Evolutionary conservation across 1,139 yeast genomes (phyloP), one percentile per base, ranked within the genome.

Genomic region (Sugiyamaella pinicola): DNA sequence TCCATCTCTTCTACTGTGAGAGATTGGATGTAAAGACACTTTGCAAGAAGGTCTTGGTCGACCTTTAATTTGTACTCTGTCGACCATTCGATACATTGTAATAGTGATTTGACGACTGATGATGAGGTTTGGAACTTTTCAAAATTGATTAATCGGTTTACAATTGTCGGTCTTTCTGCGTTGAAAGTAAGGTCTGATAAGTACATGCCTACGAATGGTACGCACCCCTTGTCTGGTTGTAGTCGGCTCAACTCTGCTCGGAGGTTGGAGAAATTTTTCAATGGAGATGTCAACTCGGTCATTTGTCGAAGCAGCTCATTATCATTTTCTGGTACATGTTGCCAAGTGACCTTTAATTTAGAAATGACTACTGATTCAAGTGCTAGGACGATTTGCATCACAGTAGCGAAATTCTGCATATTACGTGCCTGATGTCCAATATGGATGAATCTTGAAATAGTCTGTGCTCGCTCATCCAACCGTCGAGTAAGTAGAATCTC

Each of bases 161-260:
- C 51, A 45, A 47, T 58, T 3, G 68, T 55, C 2, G 70, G 66
- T 26, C 90, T 77, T 64, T 88, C 95, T 3, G 90, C 83, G 67
- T 89, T 89, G 66, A 85, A 81, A 0, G 88, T 83, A 63, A 91
- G 76, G 68, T 93, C 98, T 1, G 91, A 84, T 49, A 93, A 69
- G 63, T 88, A 90, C 40, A 93, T 75, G 1, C 96, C 96, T 50
- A 91, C 81, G 67, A 90, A 91, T 22, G 98, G 98, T 48, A 91
- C 83, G 62, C 96, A 85, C 1, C 98, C 98, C 55, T 75, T 77
- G 1, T 87, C 78, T 12, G 90, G 89, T 52, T 80, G 80, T 56
- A 85, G 74, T 41, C 75, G 77, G 59, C 80, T 81, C 58, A 89
- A 76, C 55, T 85, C 80, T 19, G 76, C 69, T 59, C 97, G 76